Conservation (phyloP, 495 filamentous ascomycete species). For the Penicillium roqueforti region DNA sequence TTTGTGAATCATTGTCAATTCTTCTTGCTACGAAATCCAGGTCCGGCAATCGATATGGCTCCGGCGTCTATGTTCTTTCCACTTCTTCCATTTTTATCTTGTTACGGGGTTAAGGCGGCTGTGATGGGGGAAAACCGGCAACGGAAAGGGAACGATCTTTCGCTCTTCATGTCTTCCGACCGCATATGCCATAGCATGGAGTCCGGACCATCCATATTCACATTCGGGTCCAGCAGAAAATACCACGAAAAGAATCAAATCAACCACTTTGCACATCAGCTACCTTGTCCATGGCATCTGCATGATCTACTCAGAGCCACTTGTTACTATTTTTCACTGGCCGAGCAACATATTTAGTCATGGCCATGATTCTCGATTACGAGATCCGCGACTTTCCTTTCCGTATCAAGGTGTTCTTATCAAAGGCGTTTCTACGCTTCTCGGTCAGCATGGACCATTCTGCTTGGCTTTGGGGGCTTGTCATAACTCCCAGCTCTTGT, state of each 20-base stretch:
- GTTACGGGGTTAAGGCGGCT: not conserved
- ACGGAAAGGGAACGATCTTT: not conserved
- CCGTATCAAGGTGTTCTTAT: constrained; percentile 7
- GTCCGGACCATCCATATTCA: not conserved
- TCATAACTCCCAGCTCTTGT: not conserved
- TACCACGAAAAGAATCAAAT: constrained; percentile 6
- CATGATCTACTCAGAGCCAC: constrained; percentile 1
- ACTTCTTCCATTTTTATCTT: constrained; percentile 13
- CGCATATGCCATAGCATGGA: constrained; percentile 25
- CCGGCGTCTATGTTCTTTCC: constrained; percentile 19
- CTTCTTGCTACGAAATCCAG: constrained; percentile 8
- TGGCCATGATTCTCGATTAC: constrained; percentile 3
- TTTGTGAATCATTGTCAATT: constrained; percentile 22
- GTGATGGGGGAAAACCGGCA: not conserved
- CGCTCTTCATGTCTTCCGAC: constrained; percentile 16
- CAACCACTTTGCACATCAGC: not conserved
- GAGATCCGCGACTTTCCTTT: constrained; percentile 7
- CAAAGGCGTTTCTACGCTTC: constrained; percentile 16
- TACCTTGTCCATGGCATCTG: not conserved
- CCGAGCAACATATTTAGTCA: not conserved
- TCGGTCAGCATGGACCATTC: not conserved
- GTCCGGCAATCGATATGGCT: constrained; percentile 12
- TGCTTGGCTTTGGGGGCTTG: not conserved
- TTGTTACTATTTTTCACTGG: constrained; percentile 5
- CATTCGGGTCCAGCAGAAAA: not conserved